Evolutionary conservation across 78 protist species (phyloP), one percentile per base, ranked within the genome.

Genomic region (Dictyostelium citrinum): DNA sequence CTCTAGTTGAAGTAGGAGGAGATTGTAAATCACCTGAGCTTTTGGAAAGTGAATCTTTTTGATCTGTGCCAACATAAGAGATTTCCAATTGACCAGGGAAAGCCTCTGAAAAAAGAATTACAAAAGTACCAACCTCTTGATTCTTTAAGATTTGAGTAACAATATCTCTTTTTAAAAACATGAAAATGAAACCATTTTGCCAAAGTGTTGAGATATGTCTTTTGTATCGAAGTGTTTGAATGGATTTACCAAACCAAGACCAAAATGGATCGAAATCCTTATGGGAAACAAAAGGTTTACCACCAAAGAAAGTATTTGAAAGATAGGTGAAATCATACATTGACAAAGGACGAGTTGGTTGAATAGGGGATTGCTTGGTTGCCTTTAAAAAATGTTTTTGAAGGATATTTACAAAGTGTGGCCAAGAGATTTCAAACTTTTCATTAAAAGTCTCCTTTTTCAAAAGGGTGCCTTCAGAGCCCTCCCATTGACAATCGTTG

Each of bases 401-500:
- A 22, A 93, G 93, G 8, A 86, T 67, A 78, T 93, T 93, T 31
- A 83, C 93, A 84, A 93, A 93, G 27, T 77, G 84, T 22, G 90
- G 84, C 96, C 96, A 93, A 12, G 91, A 72, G 12, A 93, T 84
- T 74, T 93, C 94, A 39, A 90, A 90, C 74, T 84, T 84, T 45
- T 84, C 91, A 31, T 76, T 76, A n/a, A 93, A 93, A 2, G 96
- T 75, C 39, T 86, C 97, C 35, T 76, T 67, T 6, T 90, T 86
- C 10, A 95, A 27, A 0, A 95, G 70, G 6, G 90, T 75, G 35
- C 95, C 95, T 43, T 90, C 95, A 45, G 82, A 55, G 16, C 84
- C 97, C 41, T 95, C 91, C 83, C 84, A 95, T 61, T 95, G 97
- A 46, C 95, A 95, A 58, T 95, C 97, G 20, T 95, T 84, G 82